Evolutionary conservation across 306 rosid species (phyloP).

Genomic region (Pyrus betulifolia): DNA sequence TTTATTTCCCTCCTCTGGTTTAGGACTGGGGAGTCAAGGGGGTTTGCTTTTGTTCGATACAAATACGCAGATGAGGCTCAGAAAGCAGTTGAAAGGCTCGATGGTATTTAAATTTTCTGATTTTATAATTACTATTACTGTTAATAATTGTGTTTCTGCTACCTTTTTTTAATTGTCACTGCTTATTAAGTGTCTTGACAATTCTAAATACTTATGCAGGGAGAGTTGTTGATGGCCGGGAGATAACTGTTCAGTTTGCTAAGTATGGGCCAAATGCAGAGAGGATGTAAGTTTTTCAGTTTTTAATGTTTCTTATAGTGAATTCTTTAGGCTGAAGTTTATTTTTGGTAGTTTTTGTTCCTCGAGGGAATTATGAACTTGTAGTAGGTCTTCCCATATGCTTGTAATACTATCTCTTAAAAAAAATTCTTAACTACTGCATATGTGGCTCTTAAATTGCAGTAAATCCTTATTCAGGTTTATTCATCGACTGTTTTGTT

Average conservation of each 20-base stretch:
- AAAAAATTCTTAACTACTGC: background rate
- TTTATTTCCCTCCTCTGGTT: background rate
- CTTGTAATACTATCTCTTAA: background rate
- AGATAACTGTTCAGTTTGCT: conserved; percentile 89
- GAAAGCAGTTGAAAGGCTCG: conserved; percentile 84
- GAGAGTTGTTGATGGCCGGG: conserved; percentile 87
- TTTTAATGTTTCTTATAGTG: background rate
- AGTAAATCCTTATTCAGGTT: background rate
- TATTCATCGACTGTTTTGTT: background rate
- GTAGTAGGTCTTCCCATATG: background rate
- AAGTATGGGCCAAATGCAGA: conserved; percentile 93
- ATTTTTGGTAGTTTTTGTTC: background rate
- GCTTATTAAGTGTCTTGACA: background rate
- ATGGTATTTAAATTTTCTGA: conserved; percentile 33
- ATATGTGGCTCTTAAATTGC: background rate
- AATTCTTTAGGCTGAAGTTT: background rate
- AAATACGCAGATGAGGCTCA: conserved; percentile 88
- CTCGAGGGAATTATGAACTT: background rate
- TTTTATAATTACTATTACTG: background rate
- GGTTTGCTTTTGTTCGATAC: conserved; percentile 90
- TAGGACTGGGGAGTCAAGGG: conserved; percentile 89
- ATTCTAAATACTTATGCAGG: conserved; percentile 29
- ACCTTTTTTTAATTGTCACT: background rate
- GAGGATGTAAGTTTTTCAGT: conserved; percentile 55
- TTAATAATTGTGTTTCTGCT: too few relatives aligned